phyloP scores from a whole-genome alignment of 23 red algal species.

The Agarophyton chilense region DNA sequence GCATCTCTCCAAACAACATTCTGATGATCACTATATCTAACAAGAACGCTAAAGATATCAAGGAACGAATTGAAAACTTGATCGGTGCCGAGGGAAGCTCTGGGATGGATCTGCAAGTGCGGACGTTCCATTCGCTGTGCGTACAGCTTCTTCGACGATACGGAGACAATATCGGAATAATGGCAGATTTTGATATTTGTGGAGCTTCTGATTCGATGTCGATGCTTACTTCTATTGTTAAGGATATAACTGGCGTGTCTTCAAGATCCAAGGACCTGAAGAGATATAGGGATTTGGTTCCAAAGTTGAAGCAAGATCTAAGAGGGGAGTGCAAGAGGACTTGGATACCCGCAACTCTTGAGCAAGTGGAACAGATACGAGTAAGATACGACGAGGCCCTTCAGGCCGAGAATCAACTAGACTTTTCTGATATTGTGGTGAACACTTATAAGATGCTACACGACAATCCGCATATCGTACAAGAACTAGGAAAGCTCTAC shows the following conservation, averaged over 20 bases:
- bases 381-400: constrained; percentile 15
- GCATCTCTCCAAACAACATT: not conserved
- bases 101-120: not conserved
- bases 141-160: not conserved
- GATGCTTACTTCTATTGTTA: not conserved
- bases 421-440: not conserved
- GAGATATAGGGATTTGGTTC: constrained; percentile 1
- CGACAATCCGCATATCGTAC: not conserved
- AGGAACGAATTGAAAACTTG: not conserved
- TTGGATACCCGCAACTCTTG: constrained; percentile 1
- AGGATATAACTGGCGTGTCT: not conserved
- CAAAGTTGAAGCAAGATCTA: not conserved
- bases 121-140: constrained; percentile 19
- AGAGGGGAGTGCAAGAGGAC: not conserved
- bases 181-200: constrained; percentile 12
- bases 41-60: constrained; percentile 6
- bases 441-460: not conserved
- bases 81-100: not conserved
- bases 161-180: not conserved
- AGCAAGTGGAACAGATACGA: not conserved
- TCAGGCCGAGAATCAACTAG: constrained; percentile 1
- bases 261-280: not conserved
- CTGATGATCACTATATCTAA: constrained; percentile 12
- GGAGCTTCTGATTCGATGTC: not conserved
- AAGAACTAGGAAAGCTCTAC: not conserved